Evolutionary conservation across 164 flowering plant species (phyloP), one percentile per base, ranked within the genome.

Genomic region (Vitis rotundifolia): DNA sequence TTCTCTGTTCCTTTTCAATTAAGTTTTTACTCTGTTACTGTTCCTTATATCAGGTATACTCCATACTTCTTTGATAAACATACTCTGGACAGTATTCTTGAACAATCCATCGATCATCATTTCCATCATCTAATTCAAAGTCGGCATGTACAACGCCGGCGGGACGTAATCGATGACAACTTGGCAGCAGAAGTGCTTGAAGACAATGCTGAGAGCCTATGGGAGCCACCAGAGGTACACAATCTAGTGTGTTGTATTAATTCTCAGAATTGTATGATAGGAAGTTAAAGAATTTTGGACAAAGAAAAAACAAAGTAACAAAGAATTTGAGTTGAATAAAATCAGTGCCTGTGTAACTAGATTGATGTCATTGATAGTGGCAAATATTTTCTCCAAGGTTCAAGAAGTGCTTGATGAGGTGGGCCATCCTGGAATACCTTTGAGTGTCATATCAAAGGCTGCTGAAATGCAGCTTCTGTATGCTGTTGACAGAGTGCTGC

Each of bases 11-110:
- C 44, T 37, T 37, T 37, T 37, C 44, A 6, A 37, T 58, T 3
- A 44, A 15, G 61, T 48, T 53, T 37, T 60, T 64, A 57, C 10
- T 29, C 3, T n/a, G 9, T 68, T 63, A 2, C 47, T 67, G 26
- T 63, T 71, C 55, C 44, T 71, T 76, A 16, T 50, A 49, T 62
- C 81, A 95, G 99, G 98, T 95, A 95, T 73, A 92, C 97, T 64
- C 99, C 98, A 5, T 95, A 89, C 73, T 95, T 95, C 77, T 92
- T 95, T 77, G 97, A 95, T 77, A 95, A 95, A 80, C 82, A 73
- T 73, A 83, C 86, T 86, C 86, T 95, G 19, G 99, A 95, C 80
- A 87, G 81, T 78, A 90, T 95, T 73, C 94, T 95, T 67, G 97
- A 95, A 82, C 96, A 92, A 65, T 92, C 99, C 26, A 88, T 88